Percentiles rank a stretch among this genome's conserved stretches.
These are phyloP conservation scores for Botryotinia calthae DNA, from an alignment of 2,329 filamentous ascomycete species.

Conservation along the genomic window DNA sequence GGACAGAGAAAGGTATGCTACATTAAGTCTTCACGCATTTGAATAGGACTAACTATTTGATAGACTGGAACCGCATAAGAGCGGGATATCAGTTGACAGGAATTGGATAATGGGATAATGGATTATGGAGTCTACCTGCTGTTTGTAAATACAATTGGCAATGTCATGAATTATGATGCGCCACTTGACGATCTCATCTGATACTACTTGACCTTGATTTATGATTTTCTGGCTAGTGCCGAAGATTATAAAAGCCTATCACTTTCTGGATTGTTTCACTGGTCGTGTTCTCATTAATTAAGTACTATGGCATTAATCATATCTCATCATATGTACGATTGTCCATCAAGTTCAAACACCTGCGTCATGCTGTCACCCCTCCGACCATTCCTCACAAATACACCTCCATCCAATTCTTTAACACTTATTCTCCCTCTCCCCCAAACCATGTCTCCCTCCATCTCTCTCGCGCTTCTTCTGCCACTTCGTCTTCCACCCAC, in stretches of 20 bases:
- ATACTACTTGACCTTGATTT: background rate
- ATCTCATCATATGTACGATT: conserved; percentile 2
- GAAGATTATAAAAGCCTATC: background rate
- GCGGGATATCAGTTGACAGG: background rate
- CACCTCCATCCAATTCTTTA: background rate
- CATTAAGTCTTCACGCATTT: background rate
- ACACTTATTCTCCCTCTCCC: background rate
- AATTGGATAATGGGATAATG: background rate
- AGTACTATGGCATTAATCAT: background rate
- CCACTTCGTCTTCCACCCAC: background rate
- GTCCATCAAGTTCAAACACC: background rate
- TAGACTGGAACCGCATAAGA: conserved; percentile 18
- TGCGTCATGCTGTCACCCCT: background rate
- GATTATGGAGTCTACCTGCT: conserved; percentile 5
- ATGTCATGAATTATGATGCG: conserved; percentile 9
- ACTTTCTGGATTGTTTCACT: background rate
- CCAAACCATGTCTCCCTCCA: background rate
- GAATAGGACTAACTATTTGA: background rate
- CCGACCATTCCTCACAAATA: background rate
- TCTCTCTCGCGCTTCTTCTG: background rate
- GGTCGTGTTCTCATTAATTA: background rate
- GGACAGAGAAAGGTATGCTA: conserved; percentile 37
- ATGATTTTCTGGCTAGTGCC: conserved; percentile 1
- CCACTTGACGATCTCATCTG: background rate
- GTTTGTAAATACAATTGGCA: background rate